These are phyloP conservation scores for Dothidotthia symphoricarpi DNA, from an alignment of 2,329 filamentous ascomycete genomes.

Conservation along the genomic window DNA sequence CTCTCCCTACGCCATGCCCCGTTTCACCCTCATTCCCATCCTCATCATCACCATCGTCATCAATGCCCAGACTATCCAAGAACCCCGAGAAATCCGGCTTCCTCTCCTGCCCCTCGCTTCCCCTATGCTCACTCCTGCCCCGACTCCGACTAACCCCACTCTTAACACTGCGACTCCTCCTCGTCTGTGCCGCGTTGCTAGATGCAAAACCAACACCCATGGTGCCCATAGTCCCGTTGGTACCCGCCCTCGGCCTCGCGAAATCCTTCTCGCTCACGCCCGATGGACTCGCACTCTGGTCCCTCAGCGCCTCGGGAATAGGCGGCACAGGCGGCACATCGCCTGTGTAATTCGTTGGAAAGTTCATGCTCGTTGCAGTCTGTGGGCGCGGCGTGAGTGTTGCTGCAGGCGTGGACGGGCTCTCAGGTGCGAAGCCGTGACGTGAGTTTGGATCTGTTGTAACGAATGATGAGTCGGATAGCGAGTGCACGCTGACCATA, in stretches of 20 bases:
- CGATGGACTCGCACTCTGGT: constrained; percentile 10
- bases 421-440: constrained; percentile 4
- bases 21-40: constrained; percentile 4
- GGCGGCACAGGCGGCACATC: constrained; percentile 36
- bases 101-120: constrained; percentile 7
- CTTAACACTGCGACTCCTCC: constrained; percentile 30
- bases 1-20: constrained; percentile 17
- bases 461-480: constrained; percentile 61
- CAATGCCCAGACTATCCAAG: constrained; percentile 38
- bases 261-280: constrained; percentile 7
- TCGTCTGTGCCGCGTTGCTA: constrained; percentile 9
- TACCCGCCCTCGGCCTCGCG: constrained; percentile 24
- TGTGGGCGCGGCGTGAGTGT: constrained; percentile 24
- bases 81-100: constrained; percentile 36
- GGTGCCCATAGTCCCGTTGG: constrained; percentile 15
- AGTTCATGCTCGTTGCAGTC: constrained; percentile 7
- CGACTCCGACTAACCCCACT: constrained; percentile 19
- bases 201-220: too few relatives aligned
- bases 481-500: constrained; percentile 68
- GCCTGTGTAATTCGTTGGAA: constrained; percentile 3
- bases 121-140: constrained; percentile 20
- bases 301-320: constrained; percentile 30
- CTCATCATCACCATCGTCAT: constrained; percentile 22
- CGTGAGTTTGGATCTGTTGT: constrained; percentile 22
- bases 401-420: constrained; percentile 22